Conservation (phyloP, 2,329 filamentous ascomycete genomes). For the Aphanocladium album region DNA sequence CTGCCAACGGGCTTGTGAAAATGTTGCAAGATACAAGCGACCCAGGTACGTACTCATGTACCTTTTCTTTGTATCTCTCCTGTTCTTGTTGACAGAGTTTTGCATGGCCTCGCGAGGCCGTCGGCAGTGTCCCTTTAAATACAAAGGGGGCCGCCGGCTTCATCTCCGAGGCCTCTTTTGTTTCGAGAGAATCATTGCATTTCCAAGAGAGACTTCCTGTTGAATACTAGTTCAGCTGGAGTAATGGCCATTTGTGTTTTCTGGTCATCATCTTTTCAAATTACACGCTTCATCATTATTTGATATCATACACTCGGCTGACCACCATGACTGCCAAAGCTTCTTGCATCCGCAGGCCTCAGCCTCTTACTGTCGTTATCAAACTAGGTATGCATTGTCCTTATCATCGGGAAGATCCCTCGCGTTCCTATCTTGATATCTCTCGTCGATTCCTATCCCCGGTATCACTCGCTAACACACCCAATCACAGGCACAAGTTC, state of each 20-base stretch:
- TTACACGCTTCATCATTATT: slow-evolving; percentile 13
- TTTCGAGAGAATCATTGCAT: slow-evolving; percentile 3
- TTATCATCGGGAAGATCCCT: neutral
- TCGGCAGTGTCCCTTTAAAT: slow-evolving; percentile 9
- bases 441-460: neutral
- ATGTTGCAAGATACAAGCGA: slow-evolving; percentile 11
- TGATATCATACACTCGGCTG: slow-evolving; percentile 2
- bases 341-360: slow-evolving; percentile 14
- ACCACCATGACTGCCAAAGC: slow-evolving; percentile 15
- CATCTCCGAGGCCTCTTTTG: neutral
- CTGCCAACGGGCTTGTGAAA: slow-evolving; percentile 13
- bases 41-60: slow-evolving; percentile 14
- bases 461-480: neutral
- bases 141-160: slow-evolving; percentile 7
- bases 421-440: neutral
- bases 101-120: slow-evolving; percentile 3
- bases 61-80: neutral
- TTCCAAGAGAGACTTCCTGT: neutral
- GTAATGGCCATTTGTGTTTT: slow-evolving; percentile 12
- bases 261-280: slow-evolving; percentile 10
- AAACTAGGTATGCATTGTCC: slow-evolving; percentile 65
- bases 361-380: slow-evolving; percentile 71
- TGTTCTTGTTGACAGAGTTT: slow-evolving; percentile 13
- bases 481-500: slow-evolving; percentile 76
- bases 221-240: slow-evolving; percentile 2